Conservation (phyloP, 805 yeast genomes). For the Saccharomyces eubayanus region DNA sequence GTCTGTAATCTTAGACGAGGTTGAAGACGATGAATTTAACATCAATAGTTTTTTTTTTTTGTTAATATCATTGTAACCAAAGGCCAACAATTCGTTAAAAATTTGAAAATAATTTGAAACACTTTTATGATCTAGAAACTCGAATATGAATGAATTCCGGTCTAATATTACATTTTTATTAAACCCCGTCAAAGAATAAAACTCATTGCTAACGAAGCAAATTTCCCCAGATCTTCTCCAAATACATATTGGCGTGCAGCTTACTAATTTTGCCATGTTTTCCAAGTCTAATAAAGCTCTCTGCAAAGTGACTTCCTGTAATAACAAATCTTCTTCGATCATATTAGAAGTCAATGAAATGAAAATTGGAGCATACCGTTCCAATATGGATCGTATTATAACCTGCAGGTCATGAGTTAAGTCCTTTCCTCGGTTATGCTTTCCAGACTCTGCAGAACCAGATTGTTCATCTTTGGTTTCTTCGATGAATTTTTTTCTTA, state of each 20-base stretch:
- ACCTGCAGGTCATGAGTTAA: conserved; percentile 20
- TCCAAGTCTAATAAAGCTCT: conserved; percentile 51
- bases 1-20: background rate
- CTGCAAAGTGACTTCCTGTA: conserved; percentile 52
- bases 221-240: conserved; percentile 87
- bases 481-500: conserved; percentile 12
- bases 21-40: background rate
- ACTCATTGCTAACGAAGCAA: conserved; percentile 68
- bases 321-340: conserved; percentile 61
- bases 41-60: conserved; percentile 9
- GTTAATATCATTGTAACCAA: conserved; percentile 27
- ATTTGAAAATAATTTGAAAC: conserved; percentile 64
- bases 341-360: conserved; percentile 67
- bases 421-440: background rate
- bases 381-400: conserved; percentile 38
- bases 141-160: conserved; percentile 62
- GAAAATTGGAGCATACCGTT: conserved; percentile 60
- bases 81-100: conserved; percentile 58
- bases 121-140: conserved; percentile 72
- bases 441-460: background rate
- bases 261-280: conserved; percentile 36
- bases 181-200: conserved; percentile 61
- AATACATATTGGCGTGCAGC: conserved; percentile 71
- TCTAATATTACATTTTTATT: conserved; percentile 48
- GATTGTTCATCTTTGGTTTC: background rate